These are phyloP conservation scores for Cetraspora pellucida DNA, from an alignment of 192 early-diverging fungal genomes.

Conservation along the genomic window DNA sequence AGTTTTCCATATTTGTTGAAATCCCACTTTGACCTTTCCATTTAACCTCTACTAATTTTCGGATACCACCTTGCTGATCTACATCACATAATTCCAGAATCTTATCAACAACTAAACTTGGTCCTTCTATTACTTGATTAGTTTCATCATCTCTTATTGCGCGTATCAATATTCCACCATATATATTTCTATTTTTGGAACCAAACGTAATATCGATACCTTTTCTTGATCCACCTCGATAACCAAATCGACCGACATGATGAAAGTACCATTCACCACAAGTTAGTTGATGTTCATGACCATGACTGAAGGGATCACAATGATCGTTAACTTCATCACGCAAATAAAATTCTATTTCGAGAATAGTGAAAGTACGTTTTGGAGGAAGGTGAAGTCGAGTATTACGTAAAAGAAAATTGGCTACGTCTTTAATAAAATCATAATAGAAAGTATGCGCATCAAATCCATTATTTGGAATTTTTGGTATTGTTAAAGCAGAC, in stretches of 20 bases:
- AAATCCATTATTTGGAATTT: not conserved
- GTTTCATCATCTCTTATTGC: conserved; percentile 37
- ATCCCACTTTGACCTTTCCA: conserved; percentile 24
- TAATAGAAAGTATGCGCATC: conserved; percentile 8
- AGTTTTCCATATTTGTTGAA: conserved; percentile 8
- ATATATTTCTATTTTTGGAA: conserved; percentile 24
- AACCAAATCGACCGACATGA: conserved; percentile 35
- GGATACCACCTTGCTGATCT: conserved; percentile 1
- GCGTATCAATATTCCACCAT: conserved; percentile 41
- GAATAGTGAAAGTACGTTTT: conserved; percentile 33
- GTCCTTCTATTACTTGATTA: conserved; percentile 39
- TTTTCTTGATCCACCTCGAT: conserved; percentile 41
- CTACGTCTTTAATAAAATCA: conserved; percentile 4
- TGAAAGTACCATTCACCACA: conserved; percentile 42
- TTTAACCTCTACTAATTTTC: conserved; percentile 19
- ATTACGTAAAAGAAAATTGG: conserved; percentile 35
- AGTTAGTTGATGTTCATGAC: conserved; percentile 37
- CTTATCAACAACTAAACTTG: conserved; percentile 41
- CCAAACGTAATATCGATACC: conserved; percentile 44
- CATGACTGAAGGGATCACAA: conserved; percentile 37
- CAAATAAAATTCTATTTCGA: conserved; percentile 44
- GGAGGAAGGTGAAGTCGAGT: conserved; percentile 33
- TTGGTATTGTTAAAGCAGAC: too few relatives aligned
- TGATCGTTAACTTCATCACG: conserved; percentile 32
- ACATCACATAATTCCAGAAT: conserved; percentile 29